Base-by-base conservation (phyloP, 768 basidiomycete genomes). In the Serendipita indica region DNA sequence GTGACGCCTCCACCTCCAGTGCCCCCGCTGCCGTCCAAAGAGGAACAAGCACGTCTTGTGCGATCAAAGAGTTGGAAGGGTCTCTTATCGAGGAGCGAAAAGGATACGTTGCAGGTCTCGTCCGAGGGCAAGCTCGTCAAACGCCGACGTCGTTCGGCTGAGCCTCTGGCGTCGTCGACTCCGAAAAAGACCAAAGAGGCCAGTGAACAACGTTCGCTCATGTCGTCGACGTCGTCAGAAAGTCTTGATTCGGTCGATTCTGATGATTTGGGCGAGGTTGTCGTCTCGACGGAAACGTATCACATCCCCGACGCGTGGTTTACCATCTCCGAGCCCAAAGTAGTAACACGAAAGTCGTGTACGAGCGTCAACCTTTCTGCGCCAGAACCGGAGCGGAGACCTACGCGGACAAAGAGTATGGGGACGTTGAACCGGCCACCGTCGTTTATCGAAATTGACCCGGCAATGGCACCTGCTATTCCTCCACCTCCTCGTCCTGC, bases 41-140 rank as follows among this genome's bases (percentile, higher is more conserved):
- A 18, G 20, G 6, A 22, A 54, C 22, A 16, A 18, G 22, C 12
- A 54, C 22, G 22, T 18, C 49, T 32, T 28, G n/a, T 10, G 22
- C 49, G 49, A 54, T 54, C 49, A 18, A 54, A 54, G 49, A 54
- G 49, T 32, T 54, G 49, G 49, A 54, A 54, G 49, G 49, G 30
- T n/a, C 49, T 54, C 7, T n/a, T 43, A 25, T 43, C 41, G 16
- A n/a, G 41, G 5, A 18, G 18, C 16, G 41, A 43, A 6, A 43
- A 43, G 41, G 41, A 43, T 43, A 7, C 5, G 6, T 25, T 43
- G 41, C 18, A 25, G 7, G 41, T 43, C 18, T n/a, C 18, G 18
- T 7, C 41, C 5, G 27, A 4, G 18, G 27, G 16, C 18, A n/a
- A 25, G 7, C 5, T 43, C 18, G 5, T n/a, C 18, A 43, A 43